Conservation (phyloP, 495 filamentous ascomycete species). For the Podospora conica region DNA sequence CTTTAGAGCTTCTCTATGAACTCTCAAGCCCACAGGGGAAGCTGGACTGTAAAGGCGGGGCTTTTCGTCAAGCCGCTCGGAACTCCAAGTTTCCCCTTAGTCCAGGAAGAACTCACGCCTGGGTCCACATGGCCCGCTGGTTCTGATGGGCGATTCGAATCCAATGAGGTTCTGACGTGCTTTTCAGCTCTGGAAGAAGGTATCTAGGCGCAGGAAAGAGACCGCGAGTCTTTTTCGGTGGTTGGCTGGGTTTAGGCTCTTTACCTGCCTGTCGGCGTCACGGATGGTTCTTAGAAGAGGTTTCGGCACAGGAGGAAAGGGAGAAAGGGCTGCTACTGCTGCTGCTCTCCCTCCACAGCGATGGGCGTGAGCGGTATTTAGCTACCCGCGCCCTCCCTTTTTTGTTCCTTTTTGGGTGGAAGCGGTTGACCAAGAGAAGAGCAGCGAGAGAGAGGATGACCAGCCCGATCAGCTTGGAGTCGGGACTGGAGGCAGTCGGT, state of each 20-base stretch:
- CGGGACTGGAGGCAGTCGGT: neutral
- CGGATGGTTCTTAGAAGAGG: neutral
- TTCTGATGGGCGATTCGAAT: neutral
- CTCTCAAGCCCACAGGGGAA: neutral
- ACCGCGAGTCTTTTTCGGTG: neutral
- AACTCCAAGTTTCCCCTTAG: neutral
- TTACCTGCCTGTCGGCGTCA: neutral
- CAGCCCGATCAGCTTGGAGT: neutral
- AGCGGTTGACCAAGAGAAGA: neutral
- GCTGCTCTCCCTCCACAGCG: neutral
- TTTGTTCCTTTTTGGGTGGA: neutral
- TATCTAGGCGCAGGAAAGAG: neutral
- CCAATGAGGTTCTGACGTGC: neutral
- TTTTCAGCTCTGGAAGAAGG: neutral
- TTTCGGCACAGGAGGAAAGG: neutral
- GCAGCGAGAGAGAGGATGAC: neutral
- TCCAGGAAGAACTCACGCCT: neutral
- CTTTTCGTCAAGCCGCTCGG: neutral
- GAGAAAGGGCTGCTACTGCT: neutral
- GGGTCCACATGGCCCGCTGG: neutral
- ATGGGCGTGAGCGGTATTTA: neutral
- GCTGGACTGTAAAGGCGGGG: neutral
- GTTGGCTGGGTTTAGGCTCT: neutral
- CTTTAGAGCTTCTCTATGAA: conserved; percentile 19
- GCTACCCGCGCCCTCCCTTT: neutral